phyloP scores from a whole-genome alignment of 441 rosid species.

The Arabidopsis hybrid region DNA sequence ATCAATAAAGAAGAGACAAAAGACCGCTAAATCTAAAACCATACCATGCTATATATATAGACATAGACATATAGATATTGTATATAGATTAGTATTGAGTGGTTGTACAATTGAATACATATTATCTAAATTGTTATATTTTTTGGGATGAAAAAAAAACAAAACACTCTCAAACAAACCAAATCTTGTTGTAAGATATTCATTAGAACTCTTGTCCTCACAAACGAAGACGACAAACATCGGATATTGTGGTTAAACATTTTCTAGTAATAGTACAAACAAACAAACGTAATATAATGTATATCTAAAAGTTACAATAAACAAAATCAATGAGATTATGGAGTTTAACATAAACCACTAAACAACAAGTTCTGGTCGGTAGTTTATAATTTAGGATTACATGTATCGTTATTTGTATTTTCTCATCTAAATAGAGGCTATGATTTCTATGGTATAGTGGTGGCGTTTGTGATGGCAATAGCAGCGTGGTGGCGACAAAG shows the following conservation, averaged over 20 bases:
- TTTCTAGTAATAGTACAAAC: not conserved
- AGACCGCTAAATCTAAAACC: conserved; percentile 32
- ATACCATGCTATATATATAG: not conserved
- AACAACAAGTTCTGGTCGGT: no score
- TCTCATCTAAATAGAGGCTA: no score
- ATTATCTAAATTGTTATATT: not conserved
- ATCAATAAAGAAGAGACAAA: conserved; percentile 25
- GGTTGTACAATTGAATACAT: conserved; percentile 17
- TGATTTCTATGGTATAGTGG: not conserved
- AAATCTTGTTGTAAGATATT: not conserved
- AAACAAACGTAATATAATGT: no score
- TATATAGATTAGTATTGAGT: conserved; percentile 37
- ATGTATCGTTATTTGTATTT: no score
- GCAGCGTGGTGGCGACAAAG: not conserved
- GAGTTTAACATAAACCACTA: no score
- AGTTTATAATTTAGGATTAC: no score
- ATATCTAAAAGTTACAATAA: no score
- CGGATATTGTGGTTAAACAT: not conserved
- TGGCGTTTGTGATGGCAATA: not conserved
- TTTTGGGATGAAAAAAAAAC: not conserved
- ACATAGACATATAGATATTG: not conserved
- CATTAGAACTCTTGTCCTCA: not conserved
- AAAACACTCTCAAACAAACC: not conserved
- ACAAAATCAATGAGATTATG: no score
- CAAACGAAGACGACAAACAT: not conserved